Percentiles rank a stretch among this genome's conserved stretches.
These are phyloP conservation scores for Tuber melanosporum DNA, from an alignment of 495 filamentous ascomycete species.

Conservation along the genomic window DNA sequence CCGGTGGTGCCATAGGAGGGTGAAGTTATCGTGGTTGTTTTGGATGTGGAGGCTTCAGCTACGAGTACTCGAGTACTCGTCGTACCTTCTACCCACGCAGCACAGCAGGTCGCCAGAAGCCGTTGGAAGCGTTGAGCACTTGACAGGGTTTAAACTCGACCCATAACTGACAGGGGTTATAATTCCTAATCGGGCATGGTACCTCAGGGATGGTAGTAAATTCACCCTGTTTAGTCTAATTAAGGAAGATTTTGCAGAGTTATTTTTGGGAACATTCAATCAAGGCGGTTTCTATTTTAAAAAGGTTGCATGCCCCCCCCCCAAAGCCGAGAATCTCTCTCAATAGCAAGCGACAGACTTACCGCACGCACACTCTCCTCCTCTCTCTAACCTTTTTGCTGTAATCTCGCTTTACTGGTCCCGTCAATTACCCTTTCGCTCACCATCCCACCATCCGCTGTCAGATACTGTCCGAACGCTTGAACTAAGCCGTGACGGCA, in stretches of 20 bases:
- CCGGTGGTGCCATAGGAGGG: neutral
- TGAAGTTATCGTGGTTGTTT: neutral
- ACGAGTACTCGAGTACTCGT: too few species aligned
- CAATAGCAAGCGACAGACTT: constrained; percentile 3
- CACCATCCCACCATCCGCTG: neutral
- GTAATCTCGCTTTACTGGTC: constrained; percentile 4
- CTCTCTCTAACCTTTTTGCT: neutral
- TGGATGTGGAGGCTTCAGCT: neutral
- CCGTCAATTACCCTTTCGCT: neutral
- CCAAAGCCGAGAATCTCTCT: neutral
- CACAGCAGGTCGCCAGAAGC: neutral
- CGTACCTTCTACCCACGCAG: neutral
- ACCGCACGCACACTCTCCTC: neutral
- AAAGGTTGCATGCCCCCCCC: constrained; percentile 38
- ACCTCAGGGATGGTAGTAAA: constrained; percentile 23
- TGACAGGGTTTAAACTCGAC: neutral
- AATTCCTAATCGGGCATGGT: constrained; percentile 24
- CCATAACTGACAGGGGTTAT: neutral
- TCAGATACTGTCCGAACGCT: constrained; percentile 4
- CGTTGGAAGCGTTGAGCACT: neutral
- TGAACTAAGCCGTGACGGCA: neutral
- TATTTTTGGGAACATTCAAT: constrained; percentile 33
- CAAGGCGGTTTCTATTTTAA: constrained; percentile 37
- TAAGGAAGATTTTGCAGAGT: constrained; percentile 36
- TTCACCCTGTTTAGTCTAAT: constrained; percentile 37